Conservation (phyloP, 1,139 yeast genomes). For the Komagataea norvegica region DNA sequence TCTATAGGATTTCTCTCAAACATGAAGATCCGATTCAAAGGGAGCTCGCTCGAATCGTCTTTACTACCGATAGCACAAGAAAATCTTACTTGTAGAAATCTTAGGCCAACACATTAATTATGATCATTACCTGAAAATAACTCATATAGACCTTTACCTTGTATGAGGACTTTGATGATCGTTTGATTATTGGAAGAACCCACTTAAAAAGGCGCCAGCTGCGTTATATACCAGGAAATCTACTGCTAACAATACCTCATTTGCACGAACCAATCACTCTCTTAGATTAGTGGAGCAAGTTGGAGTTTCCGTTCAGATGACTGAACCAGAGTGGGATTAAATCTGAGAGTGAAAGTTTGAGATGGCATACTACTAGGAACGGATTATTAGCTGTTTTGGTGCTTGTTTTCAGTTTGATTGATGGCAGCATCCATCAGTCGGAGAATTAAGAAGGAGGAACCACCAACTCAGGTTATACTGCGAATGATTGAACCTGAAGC, state of each 20-base stretch:
- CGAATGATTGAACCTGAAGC: constrained; percentile 29
- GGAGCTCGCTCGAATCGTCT: no score
- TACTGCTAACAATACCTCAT: constrained; percentile 47
- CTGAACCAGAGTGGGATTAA: constrained; percentile 82
- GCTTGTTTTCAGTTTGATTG: constrained; percentile 45
- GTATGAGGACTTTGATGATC: constrained; percentile 46
- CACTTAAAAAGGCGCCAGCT: constrained; percentile 34
- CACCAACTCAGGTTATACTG: constrained; percentile 28
- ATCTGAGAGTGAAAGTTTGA: constrained; percentile 78
- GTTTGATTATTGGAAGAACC: constrained; percentile 69
- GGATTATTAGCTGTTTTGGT: constrained; percentile 44
- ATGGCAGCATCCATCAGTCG: constrained; percentile 44
- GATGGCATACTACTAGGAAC: constrained; percentile 92
- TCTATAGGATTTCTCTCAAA: no score
- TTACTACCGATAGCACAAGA: no score
- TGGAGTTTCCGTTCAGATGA: constrained; percentile 73
- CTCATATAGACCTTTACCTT: no score
- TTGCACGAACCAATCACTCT: constrained; percentile 88
- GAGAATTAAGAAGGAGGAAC: constrained; percentile 28
- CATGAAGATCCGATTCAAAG: no score
- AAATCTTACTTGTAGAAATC: no score
- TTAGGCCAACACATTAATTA: no score
- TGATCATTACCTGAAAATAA: no score
- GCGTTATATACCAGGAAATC: constrained; percentile 31
- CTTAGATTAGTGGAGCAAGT: constrained; percentile 85